Conservation (phyloP, 2,329 filamentous ascomycete species). For the Aspergillus hortae region DNA sequence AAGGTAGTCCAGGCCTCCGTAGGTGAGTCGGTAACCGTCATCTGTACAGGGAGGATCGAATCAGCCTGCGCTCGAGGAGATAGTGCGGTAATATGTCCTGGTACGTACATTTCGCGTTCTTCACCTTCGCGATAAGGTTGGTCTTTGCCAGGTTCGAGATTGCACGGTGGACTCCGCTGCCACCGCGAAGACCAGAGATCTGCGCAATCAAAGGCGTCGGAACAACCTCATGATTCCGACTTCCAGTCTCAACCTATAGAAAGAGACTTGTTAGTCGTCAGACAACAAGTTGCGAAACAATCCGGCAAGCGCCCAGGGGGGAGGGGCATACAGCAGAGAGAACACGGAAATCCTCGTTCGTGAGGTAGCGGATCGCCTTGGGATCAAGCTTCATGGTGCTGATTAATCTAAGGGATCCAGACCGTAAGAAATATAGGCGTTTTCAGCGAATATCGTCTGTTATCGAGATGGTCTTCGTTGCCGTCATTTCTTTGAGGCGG, state of each 20-base stretch:
- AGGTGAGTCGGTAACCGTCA: conserved; percentile 93
- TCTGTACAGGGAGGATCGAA: conserved; percentile 42
- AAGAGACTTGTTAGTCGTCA: conserved; percentile 35
- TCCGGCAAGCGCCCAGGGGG: conserved; percentile 16
- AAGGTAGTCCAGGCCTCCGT: conserved; percentile 96
- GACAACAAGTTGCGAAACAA: conserved; percentile 20
- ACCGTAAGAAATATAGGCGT: not conserved
- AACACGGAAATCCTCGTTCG: conserved; percentile 90
- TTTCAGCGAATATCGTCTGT: not conserved
- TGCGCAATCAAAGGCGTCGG: conserved; percentile 85
- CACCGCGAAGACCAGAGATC: conserved; percentile 74
- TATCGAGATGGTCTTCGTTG: not conserved
- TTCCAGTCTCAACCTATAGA: conserved; percentile 80
- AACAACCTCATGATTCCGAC: conserved; percentile 95
- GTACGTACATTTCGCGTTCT: conserved; percentile 77
- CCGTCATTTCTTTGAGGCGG: conserved; percentile 9
- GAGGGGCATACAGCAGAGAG: conserved; percentile 71
- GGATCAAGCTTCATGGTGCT: conserved; percentile 87
- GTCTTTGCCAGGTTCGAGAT: conserved; percentile 91
- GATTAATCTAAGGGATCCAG: not conserved
- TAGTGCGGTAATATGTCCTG: not conserved
- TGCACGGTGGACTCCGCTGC: conserved; percentile 74
- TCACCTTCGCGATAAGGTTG: conserved; percentile 84
- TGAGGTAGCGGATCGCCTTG: conserved; percentile 87
- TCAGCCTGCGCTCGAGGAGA: not conserved